Percentiles rank a stretch among this genome's conserved stretches.
Conservation (phyloP, 805 yeast species). For the Lachancea dasiensis region DNA sequence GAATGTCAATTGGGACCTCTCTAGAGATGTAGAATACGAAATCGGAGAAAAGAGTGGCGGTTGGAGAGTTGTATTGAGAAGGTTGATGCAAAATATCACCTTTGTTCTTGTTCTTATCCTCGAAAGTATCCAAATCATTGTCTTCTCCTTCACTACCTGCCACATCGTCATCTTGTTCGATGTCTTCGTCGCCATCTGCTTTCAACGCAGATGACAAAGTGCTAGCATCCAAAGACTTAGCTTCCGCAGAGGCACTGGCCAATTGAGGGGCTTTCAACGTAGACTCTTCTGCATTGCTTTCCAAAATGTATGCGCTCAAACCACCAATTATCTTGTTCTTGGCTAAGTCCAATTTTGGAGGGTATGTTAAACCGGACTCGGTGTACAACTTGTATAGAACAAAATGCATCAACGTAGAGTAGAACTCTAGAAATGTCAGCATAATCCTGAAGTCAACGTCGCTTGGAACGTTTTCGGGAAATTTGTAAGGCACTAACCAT, state of each 20-base stretch:
- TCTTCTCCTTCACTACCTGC: slow-evolving; percentile 34
- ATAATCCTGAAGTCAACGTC: slow-evolving; percentile 95
- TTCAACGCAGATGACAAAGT: slow-evolving; percentile 52
- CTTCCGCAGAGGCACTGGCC: slow-evolving; percentile 21
- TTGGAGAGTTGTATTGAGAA: slow-evolving; percentile 47
- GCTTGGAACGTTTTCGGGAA: slow-evolving; percentile 89
- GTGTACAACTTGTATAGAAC: slow-evolving; percentile 79
- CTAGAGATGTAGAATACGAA: slow-evolving; percentile 86
- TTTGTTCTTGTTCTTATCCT: slow-evolving; percentile 52
- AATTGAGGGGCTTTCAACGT: slow-evolving; percentile 29
- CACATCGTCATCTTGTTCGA: slow-evolving; percentile 33
- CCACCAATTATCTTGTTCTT: slow-evolving; percentile 88
- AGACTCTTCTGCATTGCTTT: slow-evolving; percentile 35
- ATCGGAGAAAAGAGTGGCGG: slow-evolving; percentile 61
- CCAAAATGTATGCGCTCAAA: slow-evolving; percentile 72
- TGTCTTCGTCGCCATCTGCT: slow-evolving; percentile 30
- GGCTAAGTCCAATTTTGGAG: slow-evolving; percentile 72
- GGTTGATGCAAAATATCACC: slow-evolving; percentile 76
- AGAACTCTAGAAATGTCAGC: slow-evolving; percentile 94
- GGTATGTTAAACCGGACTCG: slow-evolving; percentile 81
- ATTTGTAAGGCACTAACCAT: slow-evolving; percentile 96
- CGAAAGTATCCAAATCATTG: slow-evolving; percentile 64
- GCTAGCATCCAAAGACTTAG: slow-evolving; percentile 31
- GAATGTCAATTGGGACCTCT: slow-evolving; percentile 88
- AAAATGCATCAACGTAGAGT: slow-evolving; percentile 85